phyloP scores from a whole-genome alignment of 257 asterid genomes.

The Coffea canephora region DNA sequence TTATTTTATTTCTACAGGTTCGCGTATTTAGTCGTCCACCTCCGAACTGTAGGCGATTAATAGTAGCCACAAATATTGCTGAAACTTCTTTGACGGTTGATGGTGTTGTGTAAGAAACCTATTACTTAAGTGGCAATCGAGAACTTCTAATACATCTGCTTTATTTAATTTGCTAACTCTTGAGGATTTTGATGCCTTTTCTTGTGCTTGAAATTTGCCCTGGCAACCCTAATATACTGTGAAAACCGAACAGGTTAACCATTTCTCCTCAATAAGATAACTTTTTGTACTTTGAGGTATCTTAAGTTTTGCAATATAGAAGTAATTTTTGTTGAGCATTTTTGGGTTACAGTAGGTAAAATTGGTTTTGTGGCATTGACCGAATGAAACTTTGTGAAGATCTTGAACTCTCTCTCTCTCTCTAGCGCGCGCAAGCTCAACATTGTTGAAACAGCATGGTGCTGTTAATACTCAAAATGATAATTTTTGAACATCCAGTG shows the following conservation, averaged over 20 bases:
- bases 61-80: conserved; percentile 94
- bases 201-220: background rate
- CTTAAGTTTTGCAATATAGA: background rate
- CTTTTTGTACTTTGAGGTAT: background rate
- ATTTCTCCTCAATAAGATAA: background rate
- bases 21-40: conserved; percentile 89
- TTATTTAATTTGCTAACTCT: background rate
- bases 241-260: background rate
- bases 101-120: conserved; percentile 85
- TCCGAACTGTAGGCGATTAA: conserved; percentile 85
- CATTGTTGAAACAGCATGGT: background rate
- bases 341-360: background rate
- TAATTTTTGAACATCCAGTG: background rate
- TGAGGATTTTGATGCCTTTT: background rate
- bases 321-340: background rate
- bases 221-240: background rate
- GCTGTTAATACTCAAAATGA: background rate
- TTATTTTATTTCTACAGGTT: conserved; percentile 52
- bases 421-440: background rate
- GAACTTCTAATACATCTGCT: background rate
- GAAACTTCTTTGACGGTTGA: conserved; percentile 97
- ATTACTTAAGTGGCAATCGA: background rate
- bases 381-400: background rate
- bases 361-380: background rate
- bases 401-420: background rate